These are phyloP conservation scores for Pleurozium schreberi DNA, from an alignment of 225 moss, liverwort and hornwort genomes.

Conservation along the genomic window DNA sequence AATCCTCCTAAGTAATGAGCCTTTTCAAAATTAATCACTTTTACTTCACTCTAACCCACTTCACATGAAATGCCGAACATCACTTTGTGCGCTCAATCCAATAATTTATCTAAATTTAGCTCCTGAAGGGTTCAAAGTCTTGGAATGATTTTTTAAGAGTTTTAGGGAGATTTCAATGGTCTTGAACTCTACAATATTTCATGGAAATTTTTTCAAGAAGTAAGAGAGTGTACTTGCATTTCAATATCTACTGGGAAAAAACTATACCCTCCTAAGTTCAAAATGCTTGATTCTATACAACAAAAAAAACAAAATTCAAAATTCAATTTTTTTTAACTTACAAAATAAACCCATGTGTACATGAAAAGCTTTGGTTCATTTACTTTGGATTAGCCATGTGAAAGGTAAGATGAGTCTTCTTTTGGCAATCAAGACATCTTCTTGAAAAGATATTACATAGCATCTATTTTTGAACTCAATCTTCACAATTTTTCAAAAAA, in stretches of 20 bases:
- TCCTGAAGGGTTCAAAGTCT: not conserved
- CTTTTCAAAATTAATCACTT: not conserved
- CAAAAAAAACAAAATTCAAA: not conserved
- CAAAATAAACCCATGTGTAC: not conserved
- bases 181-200: not conserved
- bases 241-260: accelerated
- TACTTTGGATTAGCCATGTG: not conserved
- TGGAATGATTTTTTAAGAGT: not conserved
- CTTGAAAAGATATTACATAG: not conserved
- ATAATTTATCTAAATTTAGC: not conserved
- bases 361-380: not conserved
- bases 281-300: not conserved
- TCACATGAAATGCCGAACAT: not conserved
- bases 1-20: not conserved
- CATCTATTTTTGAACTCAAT: not conserved
- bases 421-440: not conserved
- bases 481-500: not conserved
- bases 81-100: not conserved
- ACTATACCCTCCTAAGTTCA: not conserved
- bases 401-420: not conserved
- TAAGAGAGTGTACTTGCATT: not conserved
- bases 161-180: accelerated
- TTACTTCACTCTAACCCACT: not conserved
- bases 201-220: not conserved
- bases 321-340: not conserved